phyloP scores from a whole-genome alignment of 768 basidiomycete species.

The Mycena haematopus region DNA sequence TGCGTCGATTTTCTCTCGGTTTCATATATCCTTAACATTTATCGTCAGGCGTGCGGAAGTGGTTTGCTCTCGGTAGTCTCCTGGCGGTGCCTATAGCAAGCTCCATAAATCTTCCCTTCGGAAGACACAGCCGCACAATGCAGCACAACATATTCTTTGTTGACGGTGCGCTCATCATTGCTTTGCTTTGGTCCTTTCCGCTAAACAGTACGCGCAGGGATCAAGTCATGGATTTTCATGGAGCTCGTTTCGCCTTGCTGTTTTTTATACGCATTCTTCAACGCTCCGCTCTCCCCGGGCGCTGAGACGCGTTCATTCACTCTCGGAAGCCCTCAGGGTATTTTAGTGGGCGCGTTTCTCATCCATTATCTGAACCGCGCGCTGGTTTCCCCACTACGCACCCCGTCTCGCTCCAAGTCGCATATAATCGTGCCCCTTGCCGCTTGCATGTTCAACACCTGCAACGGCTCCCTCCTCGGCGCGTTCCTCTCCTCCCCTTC shows the following conservation, averaged over 20 bases:
- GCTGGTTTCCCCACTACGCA: constrained; percentile 77
- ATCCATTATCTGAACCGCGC: constrained; percentile 87
- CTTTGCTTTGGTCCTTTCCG: background rate
- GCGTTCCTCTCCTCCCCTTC: constrained; percentile 68
- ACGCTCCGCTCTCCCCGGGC: constrained; percentile 53
- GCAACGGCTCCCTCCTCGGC: constrained; percentile 77
- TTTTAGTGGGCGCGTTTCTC: constrained; percentile 67
- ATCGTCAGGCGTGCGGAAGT: constrained; percentile 46
- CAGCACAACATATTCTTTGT: constrained; percentile 48
- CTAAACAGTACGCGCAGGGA: constrained; percentile 21
- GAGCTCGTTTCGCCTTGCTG: constrained; percentile 67
- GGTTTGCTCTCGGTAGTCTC: constrained; percentile 50
- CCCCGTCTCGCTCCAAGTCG: constrained; percentile 78
- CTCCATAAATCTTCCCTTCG: constrained; percentile 79
- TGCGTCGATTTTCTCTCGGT: background rate
- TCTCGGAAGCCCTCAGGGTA: constrained; percentile 47
- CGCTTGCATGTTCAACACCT: constrained; percentile 69
- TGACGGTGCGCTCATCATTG: constrained; percentile 50
- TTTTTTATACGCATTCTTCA: constrained; percentile 57
- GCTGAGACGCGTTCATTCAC: constrained; percentile 35
- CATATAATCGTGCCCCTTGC: constrained; percentile 68
- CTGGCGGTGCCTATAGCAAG: constrained; percentile 47
- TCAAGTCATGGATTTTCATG: constrained; percentile 78
- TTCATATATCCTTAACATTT: background rate
- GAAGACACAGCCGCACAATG: constrained; percentile 61